Evolutionary conservation across 192 early-diverging fungal species (phyloP), one percentile per base, ranked within the genome.

Genomic region (Coemansia sp.): DNA sequence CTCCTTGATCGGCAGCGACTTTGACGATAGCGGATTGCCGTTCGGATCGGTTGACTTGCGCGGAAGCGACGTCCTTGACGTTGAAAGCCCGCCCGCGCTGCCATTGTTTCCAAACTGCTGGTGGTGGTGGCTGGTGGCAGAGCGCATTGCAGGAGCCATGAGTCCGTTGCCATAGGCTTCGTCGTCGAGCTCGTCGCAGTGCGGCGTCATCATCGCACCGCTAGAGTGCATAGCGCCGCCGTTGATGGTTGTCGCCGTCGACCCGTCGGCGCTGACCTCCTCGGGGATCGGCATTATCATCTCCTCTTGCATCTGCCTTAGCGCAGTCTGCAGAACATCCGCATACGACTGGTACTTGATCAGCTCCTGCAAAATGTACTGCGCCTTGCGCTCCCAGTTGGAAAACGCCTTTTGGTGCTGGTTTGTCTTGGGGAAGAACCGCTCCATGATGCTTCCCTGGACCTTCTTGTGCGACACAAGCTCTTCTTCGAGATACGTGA

Each of bases 281-380:
- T 83, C 80, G 12, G 80, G 80, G 21, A 83, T 84, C 6, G 69
- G 60, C 44, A 73, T 67, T 5, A 69, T 62, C 24, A 77, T 59
- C 24, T 78, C 81, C 38, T 84, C 81, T 46, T 83, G 76, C 69
- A 78, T 76, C 73, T 80, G 77, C 66, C 73, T 68, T 0, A 88
- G 69, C n/a, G 88, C 86, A 34, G 88, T 87, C 69, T 91, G 88
- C 70, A 93, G 67, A 26, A 84, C 85, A 62, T 93, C 90, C 11
- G 87, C 87, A 61, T 93, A 93, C 66, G 89, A 91, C 68, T 91
- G 89, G 63, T 92, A 90, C 68, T 92, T 93, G 77, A 93, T 89
- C 69, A 92, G 90, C 81, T 93, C 92, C 73, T 91, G 87, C 43
- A 93, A 68, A 34, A 93, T 75, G 71, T 91, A 88, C 66, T 90